A percentile compares a stretch with the other conserved stretches of the same genome.
These are phyloP conservation scores for Saccharomyces paradoxus DNA, from an alignment of 805 yeast species.

Conservation along the genomic window DNA sequence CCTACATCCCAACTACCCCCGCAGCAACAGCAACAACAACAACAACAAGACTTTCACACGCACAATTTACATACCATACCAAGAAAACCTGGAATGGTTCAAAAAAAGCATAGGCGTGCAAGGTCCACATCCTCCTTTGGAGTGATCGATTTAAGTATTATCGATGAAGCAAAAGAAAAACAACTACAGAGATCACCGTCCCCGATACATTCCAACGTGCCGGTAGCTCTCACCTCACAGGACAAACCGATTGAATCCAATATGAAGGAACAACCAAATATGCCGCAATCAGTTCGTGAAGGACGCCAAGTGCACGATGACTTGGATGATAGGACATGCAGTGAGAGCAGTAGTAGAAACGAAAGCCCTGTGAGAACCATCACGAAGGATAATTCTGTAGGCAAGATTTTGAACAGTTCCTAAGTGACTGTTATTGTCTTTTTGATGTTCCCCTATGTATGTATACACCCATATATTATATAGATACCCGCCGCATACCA, in stretches of 20 bases:
- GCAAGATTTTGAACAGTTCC: neutral
- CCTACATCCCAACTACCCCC: neutral
- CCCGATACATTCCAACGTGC: neutral
- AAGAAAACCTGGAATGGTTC: constrained; percentile 7
- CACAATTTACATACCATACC: neutral
- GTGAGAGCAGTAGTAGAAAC: constrained; percentile 26
- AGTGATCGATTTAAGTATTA: constrained; percentile 25
- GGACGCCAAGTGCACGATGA: constrained; percentile 7
- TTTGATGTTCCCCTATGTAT: neutral
- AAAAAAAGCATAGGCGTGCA: constrained; percentile 22
- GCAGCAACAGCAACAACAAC: neutral
- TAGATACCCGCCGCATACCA: neutral
- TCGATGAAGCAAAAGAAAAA: constrained; percentile 13
- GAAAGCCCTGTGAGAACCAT: constrained; percentile 11
- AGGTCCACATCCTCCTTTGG: constrained; percentile 24
- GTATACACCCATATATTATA: neutral
- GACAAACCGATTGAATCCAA: neutral
- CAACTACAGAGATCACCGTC: constrained; percentile 3
- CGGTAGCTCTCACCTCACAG: neutral
- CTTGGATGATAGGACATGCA: constrained; percentile 24
- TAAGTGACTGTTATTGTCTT: neutral
- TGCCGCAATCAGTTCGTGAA: neutral
- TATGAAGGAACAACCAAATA: neutral
- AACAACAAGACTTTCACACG: neutral
- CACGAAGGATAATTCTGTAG: neutral